Percentiles rank a stretch among this genome's conserved stretches.
phyloP scores from a whole-genome alignment of 78 protist genomes.

The Dictyostelium brefeldianum region DNA sequence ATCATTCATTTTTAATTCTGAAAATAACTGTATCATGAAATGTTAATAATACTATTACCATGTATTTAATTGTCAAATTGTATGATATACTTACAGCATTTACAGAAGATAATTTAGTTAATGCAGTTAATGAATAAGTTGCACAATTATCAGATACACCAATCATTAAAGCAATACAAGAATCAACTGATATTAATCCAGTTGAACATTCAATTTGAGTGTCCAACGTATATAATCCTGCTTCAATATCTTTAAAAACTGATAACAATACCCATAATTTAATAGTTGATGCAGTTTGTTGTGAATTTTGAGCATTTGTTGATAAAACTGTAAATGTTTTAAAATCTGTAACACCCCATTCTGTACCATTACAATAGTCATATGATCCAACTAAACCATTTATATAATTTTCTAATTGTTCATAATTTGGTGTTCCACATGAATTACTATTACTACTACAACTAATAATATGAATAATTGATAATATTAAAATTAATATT shows the following conservation, averaged over 20 bases:
- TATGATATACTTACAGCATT: slow-evolving; percentile 42
- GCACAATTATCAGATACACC: slow-evolving; percentile 81
- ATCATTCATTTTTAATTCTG: slow-evolving; percentile 34
- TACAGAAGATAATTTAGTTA: slow-evolving; percentile 31
- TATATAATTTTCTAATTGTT: slow-evolving; percentile 3
- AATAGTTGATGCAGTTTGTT: slow-evolving; percentile 74
- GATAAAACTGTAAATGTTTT: background rate
- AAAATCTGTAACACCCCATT: slow-evolving; percentile 69
- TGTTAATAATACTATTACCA: background rate
- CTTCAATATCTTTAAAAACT: slow-evolving; percentile 54
- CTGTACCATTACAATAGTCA: slow-evolving; percentile 73
- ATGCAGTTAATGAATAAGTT: slow-evolving; percentile 28
- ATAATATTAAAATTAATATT: no score
- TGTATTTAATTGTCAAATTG: no score
- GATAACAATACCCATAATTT: slow-evolving; percentile 63
- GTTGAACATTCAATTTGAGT: slow-evolving; percentile 39
- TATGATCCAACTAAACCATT: slow-evolving; percentile 33
- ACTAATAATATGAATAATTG: background rate
- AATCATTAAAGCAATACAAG: slow-evolving; percentile 65
- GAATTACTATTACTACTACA: no score
- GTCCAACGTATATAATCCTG: slow-evolving; percentile 41
- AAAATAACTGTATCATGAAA: slow-evolving; percentile 6
- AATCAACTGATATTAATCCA: background rate
- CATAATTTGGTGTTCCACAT: slow-evolving; percentile 26
- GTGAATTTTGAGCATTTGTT: slow-evolving; percentile 2